Base-by-base conservation (phyloP, 306 rosid genomes). In the Cucurbita maxima region DNA sequence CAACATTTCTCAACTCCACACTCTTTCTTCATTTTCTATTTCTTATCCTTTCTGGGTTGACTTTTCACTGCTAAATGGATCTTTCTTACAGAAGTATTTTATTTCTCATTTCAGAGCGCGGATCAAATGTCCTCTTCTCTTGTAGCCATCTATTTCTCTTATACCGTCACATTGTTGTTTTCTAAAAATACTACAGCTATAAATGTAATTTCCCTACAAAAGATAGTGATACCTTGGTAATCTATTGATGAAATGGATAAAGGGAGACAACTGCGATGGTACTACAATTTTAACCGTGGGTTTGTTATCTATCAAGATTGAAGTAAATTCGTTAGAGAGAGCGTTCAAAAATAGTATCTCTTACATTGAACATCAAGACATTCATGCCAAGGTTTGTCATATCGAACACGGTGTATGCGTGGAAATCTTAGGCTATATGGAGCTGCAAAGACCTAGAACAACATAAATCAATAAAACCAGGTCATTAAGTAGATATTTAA, bases 381-480 rank as follows among this genome's bases (percentile, higher is more conserved):
- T 83, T 93, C 98, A 74, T 88, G 77, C 98, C 98, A 93, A 72
- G 94, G 86, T 78, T 93, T 93, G 84, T 90, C 98, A 75, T 88
- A 85, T 84, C 96, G 88, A 75, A 89, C 96, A 58, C 90, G 86
- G 75, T 93, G 97, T 85, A 93, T 87, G 53, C 98, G 92, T 53
- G 98, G 98, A 85, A 93, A 93, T 83, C 98, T 93, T 77, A 93
- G 83, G 77, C 94, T 81, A 83, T 87, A 93, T 19, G 98, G 98
- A 77, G 94, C 95, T 54, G 92, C 83, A 85, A 88, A 93, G 72
- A 84, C 97, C 98, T 93, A 79, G 81, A 85, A 67, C 70, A 76
- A 58, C 71, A 58, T 77, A 75, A 79, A 57, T 69, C 58, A 59
- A 56, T 71, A 61, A 57, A 22, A 75, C 51, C 58, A 64, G 52